Conservation (phyloP, 192 early-diverging fungal species). For the Oehlia diaphana region DNA sequence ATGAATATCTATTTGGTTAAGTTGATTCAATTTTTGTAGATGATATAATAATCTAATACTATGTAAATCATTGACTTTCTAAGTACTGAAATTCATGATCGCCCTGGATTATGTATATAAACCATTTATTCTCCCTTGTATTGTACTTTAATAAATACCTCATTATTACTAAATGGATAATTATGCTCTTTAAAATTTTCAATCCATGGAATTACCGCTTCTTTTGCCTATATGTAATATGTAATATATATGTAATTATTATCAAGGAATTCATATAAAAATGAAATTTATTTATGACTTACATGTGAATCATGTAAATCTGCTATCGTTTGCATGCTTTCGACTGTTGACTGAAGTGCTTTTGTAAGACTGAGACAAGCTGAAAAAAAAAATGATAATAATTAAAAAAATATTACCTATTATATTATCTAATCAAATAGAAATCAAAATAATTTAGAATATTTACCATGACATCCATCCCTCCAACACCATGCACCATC, state of each 20-base stretch:
- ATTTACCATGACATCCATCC: conserved; percentile 42
- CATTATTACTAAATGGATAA: conserved; percentile 34
- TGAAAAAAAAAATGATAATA: conserved; percentile 13
- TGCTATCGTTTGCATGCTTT: conserved; percentile 42
- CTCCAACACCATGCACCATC: conserved; percentile 49
- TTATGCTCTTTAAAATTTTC: conserved; percentile 42
- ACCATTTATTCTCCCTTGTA: too few species aligned
- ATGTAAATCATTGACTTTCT: too few species aligned
- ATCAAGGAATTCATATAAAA: background rate
- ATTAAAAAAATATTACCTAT: background rate
- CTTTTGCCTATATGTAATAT: conserved; percentile 17
- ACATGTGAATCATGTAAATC: conserved; percentile 39
- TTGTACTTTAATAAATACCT: conserved; percentile 11
- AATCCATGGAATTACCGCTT: conserved; percentile 36
- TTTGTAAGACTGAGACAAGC: conserved; percentile 45
- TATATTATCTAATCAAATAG: background rate
- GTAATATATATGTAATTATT: too few species aligned
- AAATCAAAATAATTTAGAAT: background rate
- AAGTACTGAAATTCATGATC: too few species aligned
- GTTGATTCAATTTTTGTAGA: background rate
- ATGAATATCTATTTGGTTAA: background rate
- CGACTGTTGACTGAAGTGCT: conserved; percentile 40
- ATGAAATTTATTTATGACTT: background rate
- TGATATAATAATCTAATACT: background rate
- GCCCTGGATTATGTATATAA: too few species aligned